Base-by-base conservation (phyloP, 2,329 filamentous ascomycete genomes). In the Sporothrix brunneoviolacea region DNA sequence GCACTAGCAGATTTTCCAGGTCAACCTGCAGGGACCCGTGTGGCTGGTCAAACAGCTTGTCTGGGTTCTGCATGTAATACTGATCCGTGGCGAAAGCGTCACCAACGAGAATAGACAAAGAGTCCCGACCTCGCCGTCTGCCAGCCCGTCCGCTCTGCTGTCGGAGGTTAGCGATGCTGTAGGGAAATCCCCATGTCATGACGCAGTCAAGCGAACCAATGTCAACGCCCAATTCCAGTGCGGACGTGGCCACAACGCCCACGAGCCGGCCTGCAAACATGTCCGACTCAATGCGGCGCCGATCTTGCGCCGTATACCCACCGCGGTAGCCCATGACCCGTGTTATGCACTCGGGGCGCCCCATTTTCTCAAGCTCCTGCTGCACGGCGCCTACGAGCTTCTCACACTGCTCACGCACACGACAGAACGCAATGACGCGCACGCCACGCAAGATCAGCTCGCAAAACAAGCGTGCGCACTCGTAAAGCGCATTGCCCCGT, bases 191-290 rank as follows among this genome's bases (percentile, higher is more conserved):
- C 62, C 94, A 86, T 0, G 88, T 95, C 54, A 98, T 76, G 12
- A 98, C 93, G 48, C 91, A 93, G 66, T 98, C 93, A 8, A 98
- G 73, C 1, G 86, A 88, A 15, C 93, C 93, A 57, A 98, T 97
- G 63, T 98, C 93, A 37, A 98, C 88, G 24, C 93, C 93, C 1
- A 98, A 72, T 64, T 98, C 93, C 3, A 98, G 74, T 1, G 93
- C 93, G 48, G 85, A 95, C 0, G 93, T 98, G 2, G 91, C 91
- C 28, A 98, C 83, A 51, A 98, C 94, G 1, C 93, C 93, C 54
- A 96, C 76, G 1, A 98, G 75, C 60, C 91, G 93, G 0, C 93
- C 93, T 50, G 95, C 87, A 59, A 98, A 98, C 93, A 98, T 97
- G 63, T 97, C 91, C 22, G 78, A 82, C 65, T 98, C 93, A 53